Evolutionary conservation across 371 early-diverging fungal genomes (phyloP).

Genomic region (Mucor circinelloides): DNA sequence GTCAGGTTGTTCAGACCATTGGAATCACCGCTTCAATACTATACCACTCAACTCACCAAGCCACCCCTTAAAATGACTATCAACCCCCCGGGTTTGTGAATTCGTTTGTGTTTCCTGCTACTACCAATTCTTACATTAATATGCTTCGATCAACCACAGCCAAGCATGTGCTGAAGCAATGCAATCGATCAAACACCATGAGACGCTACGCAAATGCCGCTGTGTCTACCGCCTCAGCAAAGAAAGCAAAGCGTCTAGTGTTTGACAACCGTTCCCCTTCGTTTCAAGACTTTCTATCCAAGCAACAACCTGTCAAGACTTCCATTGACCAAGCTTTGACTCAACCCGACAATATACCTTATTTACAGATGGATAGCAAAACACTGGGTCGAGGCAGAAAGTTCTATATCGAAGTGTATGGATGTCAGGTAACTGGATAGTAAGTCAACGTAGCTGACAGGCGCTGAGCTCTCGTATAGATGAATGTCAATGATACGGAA

Average conservation of each 20-base stretch:
- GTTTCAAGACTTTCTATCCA: constrained; percentile 59
- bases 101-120: background rate
- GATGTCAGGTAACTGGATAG: constrained; percentile 61
- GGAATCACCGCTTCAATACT: background rate
- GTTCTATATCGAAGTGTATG: constrained; percentile 78
- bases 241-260: constrained; percentile 46
- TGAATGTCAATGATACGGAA: constrained; percentile 84
- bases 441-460: background rate
- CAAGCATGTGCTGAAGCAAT: background rate
- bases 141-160: background rate
- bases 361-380: constrained; percentile 48
- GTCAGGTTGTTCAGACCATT: background rate
- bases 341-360: constrained; percentile 55
- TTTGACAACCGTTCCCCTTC: constrained; percentile 72
- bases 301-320: constrained; percentile 12
- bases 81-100: background rate
- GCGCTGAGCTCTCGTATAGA: constrained; percentile 25
- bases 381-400: constrained; percentile 48
- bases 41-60: background rate
- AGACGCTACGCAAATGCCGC: background rate
- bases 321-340: constrained; percentile 14
- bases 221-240: background rate
- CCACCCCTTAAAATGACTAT: background rate
- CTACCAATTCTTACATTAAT: background rate
- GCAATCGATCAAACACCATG: background rate